These are phyloP conservation scores for Anacardium occidentale DNA, from an alignment of 345 rosid genomes.

Conservation along the genomic window DNA sequence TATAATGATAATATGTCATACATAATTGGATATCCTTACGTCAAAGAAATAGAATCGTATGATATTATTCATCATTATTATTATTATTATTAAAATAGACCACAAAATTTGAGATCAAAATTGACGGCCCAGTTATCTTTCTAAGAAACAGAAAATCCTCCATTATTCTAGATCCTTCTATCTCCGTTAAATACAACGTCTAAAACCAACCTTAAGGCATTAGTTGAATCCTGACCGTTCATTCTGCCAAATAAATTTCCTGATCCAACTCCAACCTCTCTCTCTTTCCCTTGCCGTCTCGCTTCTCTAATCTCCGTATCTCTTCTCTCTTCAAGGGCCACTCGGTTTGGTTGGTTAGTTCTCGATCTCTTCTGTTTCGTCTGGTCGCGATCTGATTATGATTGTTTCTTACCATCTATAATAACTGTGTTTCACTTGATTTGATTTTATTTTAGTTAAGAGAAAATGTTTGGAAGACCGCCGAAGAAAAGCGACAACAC, in stretches of 20 bases:
- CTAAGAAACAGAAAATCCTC: neutral
- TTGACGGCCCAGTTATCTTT: conserved; percentile 28
- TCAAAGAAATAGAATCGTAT: no score
- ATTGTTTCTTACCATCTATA: neutral
- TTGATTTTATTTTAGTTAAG: neutral
- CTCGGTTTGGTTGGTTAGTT: neutral
- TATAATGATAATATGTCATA: no score
- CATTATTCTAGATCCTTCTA: conserved; percentile 43
- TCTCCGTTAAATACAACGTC: neutral
- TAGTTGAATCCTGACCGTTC: conserved; percentile 38
- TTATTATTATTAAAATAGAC: conserved; percentile 4
- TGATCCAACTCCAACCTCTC: neutral
- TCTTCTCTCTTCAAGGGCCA: conserved; percentile 17
- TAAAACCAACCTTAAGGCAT: neutral
- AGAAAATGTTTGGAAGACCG: conserved; percentile 58
- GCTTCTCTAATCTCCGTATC: neutral
- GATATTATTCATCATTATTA: no score
- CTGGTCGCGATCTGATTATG: neutral
- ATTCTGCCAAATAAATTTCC: neutral
- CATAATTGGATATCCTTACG: no score
- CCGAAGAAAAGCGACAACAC: conserved; percentile 69
- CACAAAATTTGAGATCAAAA: neutral
- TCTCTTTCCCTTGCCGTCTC: conserved; percentile 18
- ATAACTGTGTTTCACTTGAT: neutral
- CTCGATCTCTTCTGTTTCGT: neutral